Percentiles rank a stretch among this genome's conserved stretches.
Evolutionary conservation across 768 basidiomycete species (phyloP).

Genomic region (Leucosporidium yakuticum): DNA sequence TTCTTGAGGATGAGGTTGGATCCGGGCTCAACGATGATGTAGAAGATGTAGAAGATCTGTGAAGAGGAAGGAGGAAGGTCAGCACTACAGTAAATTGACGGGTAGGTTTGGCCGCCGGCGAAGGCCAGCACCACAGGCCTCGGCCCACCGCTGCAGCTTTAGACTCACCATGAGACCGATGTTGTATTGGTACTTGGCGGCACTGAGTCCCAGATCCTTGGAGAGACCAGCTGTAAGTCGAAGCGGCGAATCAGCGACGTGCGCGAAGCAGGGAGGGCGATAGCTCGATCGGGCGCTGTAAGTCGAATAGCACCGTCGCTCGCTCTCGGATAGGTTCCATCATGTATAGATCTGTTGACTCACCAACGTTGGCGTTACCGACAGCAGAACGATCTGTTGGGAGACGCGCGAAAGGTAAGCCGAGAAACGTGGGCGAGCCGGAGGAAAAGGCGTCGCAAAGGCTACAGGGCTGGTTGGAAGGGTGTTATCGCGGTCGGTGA

Average conservation of each 20-base stretch:
- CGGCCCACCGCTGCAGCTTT: background rate
- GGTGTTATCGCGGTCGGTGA: no score
- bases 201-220: background rate
- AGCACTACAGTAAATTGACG: background rate
- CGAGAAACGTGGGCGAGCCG: background rate
- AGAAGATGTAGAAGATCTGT: slow-evolving; percentile 13
- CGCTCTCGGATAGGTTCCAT: no score
- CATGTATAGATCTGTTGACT: background rate
- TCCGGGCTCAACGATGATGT: slow-evolving; percentile 25
- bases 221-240: background rate
- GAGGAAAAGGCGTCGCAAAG: background rate
- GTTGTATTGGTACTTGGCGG: slow-evolving; percentile 6
- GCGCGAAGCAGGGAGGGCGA: slow-evolving; percentile 5
- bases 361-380: slow-evolving; percentile 24
- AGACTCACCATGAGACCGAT: slow-evolving; percentile 1
- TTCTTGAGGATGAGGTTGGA: slow-evolving; percentile 30
- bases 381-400: slow-evolving; percentile 1
- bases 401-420: no score
- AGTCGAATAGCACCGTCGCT: no score
- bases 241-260: background rate
- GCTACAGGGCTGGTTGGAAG: background rate
- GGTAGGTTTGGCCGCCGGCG: background rate
- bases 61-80: no score
- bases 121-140: background rate
- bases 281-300: no score